These are phyloP conservation scores for Puccinia coronata DNA, from an alignment of 1,284 basidiomycete genomes.

Conservation along the genomic window DNA sequence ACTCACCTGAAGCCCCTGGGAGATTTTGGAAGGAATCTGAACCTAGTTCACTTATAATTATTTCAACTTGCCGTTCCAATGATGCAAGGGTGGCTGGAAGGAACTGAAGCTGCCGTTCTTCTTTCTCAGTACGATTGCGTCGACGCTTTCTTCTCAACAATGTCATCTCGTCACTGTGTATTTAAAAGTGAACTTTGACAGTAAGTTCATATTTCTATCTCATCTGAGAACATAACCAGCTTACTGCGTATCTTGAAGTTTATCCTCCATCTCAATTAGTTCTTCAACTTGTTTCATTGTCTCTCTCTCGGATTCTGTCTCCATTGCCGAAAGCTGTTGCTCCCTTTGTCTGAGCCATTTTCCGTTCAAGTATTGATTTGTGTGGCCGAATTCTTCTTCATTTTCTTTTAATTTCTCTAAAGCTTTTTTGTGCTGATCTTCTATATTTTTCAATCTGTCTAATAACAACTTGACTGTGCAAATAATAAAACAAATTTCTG, in stretches of 20 bases:
- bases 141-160: neutral
- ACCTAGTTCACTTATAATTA: neutral
- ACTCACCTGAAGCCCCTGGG: neutral
- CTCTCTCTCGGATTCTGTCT: neutral
- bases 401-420: neutral
- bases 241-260: conserved; percentile 2
- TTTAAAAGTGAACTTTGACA: neutral
- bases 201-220: too few relatives aligned
- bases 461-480: neutral
- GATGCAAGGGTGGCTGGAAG: neutral
- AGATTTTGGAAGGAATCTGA: conserved; percentile 1
- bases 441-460: neutral
- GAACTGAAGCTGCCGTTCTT: neutral
- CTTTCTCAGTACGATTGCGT: neutral
- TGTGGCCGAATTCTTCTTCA: neutral
- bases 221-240: neutral
- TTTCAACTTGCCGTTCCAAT: neutral
- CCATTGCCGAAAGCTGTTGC: neutral
- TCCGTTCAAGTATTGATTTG: neutral
- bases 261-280: neutral
- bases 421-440: neutral
- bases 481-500: too few relatives aligned
- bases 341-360: neutral
- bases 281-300: too few relatives aligned
- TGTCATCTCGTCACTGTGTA: neutral